Conservation (phyloP, 2,329 filamentous ascomycete species). For the Ascosphaera apis region DNA sequence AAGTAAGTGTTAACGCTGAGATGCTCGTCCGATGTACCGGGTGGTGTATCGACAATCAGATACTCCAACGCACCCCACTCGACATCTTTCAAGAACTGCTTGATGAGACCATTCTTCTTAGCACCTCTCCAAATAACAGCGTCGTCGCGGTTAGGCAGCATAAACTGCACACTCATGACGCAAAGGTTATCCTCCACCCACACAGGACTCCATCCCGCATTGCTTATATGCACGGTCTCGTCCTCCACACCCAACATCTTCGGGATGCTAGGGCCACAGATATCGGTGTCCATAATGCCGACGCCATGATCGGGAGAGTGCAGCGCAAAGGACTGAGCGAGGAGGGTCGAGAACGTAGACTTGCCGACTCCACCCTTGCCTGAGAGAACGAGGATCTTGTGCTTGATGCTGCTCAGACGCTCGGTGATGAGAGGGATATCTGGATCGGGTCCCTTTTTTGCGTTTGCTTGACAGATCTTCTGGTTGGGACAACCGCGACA, state of each 20-base stretch:
- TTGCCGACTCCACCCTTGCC: slow-evolving; percentile 96
- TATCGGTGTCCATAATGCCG: slow-evolving; percentile 95
- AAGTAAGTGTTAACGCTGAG: slow-evolving; percentile 79
- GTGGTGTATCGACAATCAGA: slow-evolving; percentile 81
- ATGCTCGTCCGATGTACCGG: slow-evolving; percentile 88
- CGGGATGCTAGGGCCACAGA: slow-evolving; percentile 85
- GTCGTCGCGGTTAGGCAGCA: slow-evolving; percentile 82
- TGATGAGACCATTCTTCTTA: slow-evolving; percentile 97
- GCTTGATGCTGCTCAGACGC: slow-evolving; percentile 56
- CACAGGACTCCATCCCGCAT: slow-evolving; percentile 77
- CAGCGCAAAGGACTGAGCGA: slow-evolving; percentile 70
- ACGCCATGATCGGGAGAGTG: slow-evolving; percentile 53
- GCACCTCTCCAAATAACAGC: slow-evolving; percentile 94
- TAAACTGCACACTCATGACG: slow-evolving; percentile 96
- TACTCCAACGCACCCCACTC: slow-evolving; percentile 94
- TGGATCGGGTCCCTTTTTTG: slow-evolving; percentile 85
- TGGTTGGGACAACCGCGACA: slow-evolving; percentile 95
- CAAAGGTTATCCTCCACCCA: slow-evolving; percentile 88
- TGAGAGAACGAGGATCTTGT: slow-evolving; percentile 81
- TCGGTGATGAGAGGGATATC: slow-evolving; percentile 75
- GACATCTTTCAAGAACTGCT: slow-evolving; percentile 93
- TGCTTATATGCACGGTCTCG: slow-evolving; percentile 81
- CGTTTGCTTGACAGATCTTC: slow-evolving; percentile 75
- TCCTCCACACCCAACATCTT: slow-evolving; percentile 97
- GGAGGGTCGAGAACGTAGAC: slow-evolving; percentile 72